Evolutionary conservation across 1,284 basidiomycete species (phyloP).

Genomic region (Ceratobasidium theobromae): DNA sequence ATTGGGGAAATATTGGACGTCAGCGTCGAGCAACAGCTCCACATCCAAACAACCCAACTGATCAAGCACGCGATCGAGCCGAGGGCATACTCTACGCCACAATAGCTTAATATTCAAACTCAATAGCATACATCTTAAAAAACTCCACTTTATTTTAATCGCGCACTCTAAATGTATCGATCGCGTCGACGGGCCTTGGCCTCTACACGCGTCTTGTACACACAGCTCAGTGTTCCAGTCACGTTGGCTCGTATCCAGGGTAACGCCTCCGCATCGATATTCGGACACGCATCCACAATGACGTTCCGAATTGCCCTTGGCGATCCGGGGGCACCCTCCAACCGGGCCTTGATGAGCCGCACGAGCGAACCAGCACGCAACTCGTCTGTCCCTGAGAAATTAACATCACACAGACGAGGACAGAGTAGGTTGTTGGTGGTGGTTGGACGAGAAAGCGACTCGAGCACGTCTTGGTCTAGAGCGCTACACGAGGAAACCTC

Average conservation of each 20-base stretch:
- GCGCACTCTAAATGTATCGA: background rate
- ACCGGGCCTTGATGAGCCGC: background rate
- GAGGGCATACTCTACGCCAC: no score
- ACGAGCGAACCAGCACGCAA: background rate
- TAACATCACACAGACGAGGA: constrained; percentile 1
- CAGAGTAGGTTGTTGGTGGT: background rate
- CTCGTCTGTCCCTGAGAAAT: background rate
- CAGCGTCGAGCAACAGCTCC: no score
- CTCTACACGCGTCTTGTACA: background rate
- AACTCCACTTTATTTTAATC: no score
- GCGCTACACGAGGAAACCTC: background rate
- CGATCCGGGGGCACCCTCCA: background rate
- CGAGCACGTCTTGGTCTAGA: background rate
- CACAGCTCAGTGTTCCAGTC: constrained; percentile 1
- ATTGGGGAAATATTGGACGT: no score
- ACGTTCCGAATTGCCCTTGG: background rate
- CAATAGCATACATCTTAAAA: no score
- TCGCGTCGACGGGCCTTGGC: background rate
- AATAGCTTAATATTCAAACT: no score
- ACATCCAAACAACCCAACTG: no score
- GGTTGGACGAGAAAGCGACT: background rate
- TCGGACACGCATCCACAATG: background rate
- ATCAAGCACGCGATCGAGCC: no score
- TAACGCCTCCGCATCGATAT: background rate
- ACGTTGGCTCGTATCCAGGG: constrained; percentile 17